Percentiles rank a stretch among this genome's conserved stretches.
phyloP scores from a whole-genome alignment of 768 basidiomycete species.

The Dioszegia aurantiaca region DNA sequence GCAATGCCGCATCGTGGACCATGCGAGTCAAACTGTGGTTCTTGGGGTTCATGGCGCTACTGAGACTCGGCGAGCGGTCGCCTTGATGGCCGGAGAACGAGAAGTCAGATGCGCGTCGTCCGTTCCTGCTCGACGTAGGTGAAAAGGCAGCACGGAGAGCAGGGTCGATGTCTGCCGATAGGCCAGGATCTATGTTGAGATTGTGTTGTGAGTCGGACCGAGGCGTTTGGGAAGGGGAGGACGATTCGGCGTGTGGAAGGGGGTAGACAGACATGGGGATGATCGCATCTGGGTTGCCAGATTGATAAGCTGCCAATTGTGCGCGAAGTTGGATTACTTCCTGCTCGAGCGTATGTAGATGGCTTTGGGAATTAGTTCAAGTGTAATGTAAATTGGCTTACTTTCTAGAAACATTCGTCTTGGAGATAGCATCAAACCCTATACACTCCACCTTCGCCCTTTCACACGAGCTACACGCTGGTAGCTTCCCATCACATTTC shows the following conservation, averaged over 20 bases:
- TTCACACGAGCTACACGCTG: constrained; percentile 50
- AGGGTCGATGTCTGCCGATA: constrained; percentile 6
- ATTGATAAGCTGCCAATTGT: constrained; percentile 38
- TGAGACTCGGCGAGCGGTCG: constrained; percentile 11
- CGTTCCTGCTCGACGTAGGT: constrained; percentile 7
- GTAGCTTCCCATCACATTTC: constrained; percentile 53
- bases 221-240: neutral
- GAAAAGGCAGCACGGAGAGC: constrained; percentile 5
- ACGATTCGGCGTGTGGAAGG: neutral
- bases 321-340: constrained; percentile 50
- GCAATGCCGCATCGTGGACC: constrained; percentile 48
- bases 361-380: too few relatives aligned
- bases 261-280: neutral
- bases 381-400: too few relatives aligned
- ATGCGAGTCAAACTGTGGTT: constrained; percentile 26
- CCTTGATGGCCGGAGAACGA: constrained; percentile 16
- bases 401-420: constrained; percentile 53
- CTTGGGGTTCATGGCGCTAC: constrained; percentile 12
- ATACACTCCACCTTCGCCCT: constrained; percentile 54
- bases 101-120: constrained; percentile 29
- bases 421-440: constrained; percentile 53
- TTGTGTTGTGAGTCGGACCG: neutral
- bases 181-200: neutral
- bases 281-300: constrained; percentile 13
- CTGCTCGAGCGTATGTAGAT: constrained; percentile 52